Evolutionary conservation across 305 asterid species (phyloP), one percentile per base, ranked within the genome.

Genomic region (Fraxinus latifolia): DNA sequence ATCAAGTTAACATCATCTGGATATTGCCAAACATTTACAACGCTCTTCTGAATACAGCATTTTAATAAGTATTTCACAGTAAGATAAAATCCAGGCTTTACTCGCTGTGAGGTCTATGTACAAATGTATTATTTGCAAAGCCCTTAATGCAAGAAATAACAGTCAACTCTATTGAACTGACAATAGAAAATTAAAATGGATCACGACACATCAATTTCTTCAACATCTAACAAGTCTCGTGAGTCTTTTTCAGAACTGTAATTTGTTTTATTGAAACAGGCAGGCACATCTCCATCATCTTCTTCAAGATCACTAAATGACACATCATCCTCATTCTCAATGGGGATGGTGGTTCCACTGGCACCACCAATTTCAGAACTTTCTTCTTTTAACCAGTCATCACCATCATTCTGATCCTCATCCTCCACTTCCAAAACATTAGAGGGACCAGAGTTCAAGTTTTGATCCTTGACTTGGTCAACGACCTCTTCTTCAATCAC

Each of bases 361-460:
- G 82, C 65, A 47, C 80, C 88, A 32, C 84, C 89, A 17, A 65
- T 78, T 83, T 90, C 98, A 3, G 90, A 60, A 82, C 81, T 86
- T 84, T 94, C 98, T 86, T 96, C 99, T 89, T 92, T 91, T 74
- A 96, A 87, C 99, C 99, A 96, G 86, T 92, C 99, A 87, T 94
- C 98, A 65, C 85, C 92, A 80, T 93, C 98, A 74, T 96, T 93
- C 33, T 2, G 23, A 50, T 50, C 71, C 39, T 93, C 97, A 2
- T 91, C 97, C 34, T 87, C 88, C 53, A 85, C 91, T 33, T 39
- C 87, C 6, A 62, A 74, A 27, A 82, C 82, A 74, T 86, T 85
- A 47, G 65, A 65, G 60, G 89, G 75, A 82, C 65, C 42, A 12
- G 21, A 68, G 39, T 5, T 68, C 39, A 31, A 68, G 12, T 31